Conservation (phyloP, 805 yeast genomes). For the Clavispora fructus region DNA sequence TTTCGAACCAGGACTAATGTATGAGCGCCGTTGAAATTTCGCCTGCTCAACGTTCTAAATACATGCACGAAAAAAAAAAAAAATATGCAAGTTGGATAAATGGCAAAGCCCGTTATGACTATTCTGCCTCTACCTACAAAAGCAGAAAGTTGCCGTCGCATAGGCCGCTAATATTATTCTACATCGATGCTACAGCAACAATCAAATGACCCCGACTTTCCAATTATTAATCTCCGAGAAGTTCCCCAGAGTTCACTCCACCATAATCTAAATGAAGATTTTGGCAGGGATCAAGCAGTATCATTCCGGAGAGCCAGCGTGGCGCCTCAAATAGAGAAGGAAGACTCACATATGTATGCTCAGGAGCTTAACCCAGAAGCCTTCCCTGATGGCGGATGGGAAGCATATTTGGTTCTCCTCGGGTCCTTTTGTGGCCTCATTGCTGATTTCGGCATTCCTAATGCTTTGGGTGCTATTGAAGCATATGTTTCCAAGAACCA, state of each 20-base stretch:
- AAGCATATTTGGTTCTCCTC: slow-evolving; percentile 19
- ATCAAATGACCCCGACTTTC: not conserved
- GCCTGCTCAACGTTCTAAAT: too few species aligned
- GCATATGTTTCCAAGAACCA: slow-evolving; percentile 16
- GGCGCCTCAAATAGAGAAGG: slow-evolving; percentile 19
- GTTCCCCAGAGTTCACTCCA: not conserved
- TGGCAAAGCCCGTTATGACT: too few species aligned
- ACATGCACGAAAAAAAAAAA: too few species aligned
- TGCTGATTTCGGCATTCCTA: slow-evolving; percentile 18
- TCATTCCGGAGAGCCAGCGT: slow-evolving; percentile 19
- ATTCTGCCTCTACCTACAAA: too few species aligned
- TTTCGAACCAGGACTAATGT: too few species aligned
- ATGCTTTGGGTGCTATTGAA: slow-evolving; percentile 18
- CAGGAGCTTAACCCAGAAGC: slow-evolving; percentile 12
- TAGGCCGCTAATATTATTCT: too few species aligned
- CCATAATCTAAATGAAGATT: not conserved
- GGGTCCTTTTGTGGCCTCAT: slow-evolving; percentile 19
- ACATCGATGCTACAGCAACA: not conserved
- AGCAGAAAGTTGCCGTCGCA: too few species aligned
- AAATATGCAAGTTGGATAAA: too few species aligned
- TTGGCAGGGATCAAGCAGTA: not conserved
- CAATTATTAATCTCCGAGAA: not conserved
- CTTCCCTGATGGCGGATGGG: slow-evolving; percentile 22
- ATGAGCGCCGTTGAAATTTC: too few species aligned
- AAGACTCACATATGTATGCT: slow-evolving; percentile 8